phyloP scores from a whole-genome alignment of 108 stramenopile species.

The Epithemia pelagica region DNA sequence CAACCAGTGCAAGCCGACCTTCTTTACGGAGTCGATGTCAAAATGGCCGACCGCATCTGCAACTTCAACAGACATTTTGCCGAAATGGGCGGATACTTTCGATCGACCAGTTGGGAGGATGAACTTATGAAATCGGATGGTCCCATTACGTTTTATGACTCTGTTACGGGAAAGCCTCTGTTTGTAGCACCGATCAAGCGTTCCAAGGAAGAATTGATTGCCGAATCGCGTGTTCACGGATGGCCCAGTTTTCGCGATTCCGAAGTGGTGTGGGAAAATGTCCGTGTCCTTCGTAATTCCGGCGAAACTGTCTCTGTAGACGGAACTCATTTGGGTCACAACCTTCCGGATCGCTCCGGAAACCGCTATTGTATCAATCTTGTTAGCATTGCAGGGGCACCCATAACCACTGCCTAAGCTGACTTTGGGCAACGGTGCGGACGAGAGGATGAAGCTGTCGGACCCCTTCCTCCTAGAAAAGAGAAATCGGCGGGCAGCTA shows the following conservation, averaged over 20 bases:
- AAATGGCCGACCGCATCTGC: conserved; percentile 65
- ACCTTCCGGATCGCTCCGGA: conserved; percentile 67
- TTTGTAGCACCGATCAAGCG: conserved; percentile 62
- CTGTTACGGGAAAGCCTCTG: conserved; percentile 75
- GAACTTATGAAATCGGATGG: conserved; percentile 23
- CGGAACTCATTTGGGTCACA: conserved; percentile 51
- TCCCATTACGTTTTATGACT: conserved; percentile 85
- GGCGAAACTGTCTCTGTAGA: conserved; percentile 72
- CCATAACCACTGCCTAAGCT: conserved; percentile 11
- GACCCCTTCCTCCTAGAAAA: too few relatives aligned
- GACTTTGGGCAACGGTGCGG: too few relatives aligned
- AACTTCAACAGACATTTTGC: conserved; percentile 85
- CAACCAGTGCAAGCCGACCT: conserved; percentile 58
- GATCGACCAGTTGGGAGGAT: conserved; percentile 26
- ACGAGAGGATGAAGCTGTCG: too few relatives aligned
- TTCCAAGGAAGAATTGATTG: conserved; percentile 57
- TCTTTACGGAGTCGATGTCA: conserved; percentile 40
- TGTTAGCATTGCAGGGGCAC: conserved; percentile 81
- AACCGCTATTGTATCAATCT: conserved; percentile 92
- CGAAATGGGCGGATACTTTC: conserved; percentile 79
- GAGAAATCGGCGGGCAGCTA: too few relatives aligned
- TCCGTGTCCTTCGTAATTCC: conserved; percentile 46
- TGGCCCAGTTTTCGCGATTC: conserved; percentile 82
- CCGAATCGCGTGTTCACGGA: conserved; percentile 61
- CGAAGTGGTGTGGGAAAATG: conserved; percentile 86